phyloP scores from a whole-genome alignment of 768 basidiomycete genomes.

The Tremella fuciformis region DNA sequence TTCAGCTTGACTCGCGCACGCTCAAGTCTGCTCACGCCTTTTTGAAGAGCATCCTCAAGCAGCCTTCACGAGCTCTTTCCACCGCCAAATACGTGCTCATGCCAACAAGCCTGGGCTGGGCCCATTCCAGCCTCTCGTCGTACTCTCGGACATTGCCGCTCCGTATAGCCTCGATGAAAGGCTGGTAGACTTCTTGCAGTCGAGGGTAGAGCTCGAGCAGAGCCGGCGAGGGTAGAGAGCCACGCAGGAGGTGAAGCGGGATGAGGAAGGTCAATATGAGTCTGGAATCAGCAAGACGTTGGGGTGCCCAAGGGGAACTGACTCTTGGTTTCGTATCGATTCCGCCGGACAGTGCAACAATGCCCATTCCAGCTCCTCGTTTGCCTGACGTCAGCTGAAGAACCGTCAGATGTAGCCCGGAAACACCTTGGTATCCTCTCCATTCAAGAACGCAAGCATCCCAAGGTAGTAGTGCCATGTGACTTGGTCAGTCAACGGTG shows the following conservation, averaged over 20 bases:
- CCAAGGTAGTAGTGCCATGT: conserved; percentile 93
- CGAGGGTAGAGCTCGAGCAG: conserved; percentile 72
- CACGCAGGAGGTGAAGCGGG: conserved; percentile 80
- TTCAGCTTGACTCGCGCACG: not conserved
- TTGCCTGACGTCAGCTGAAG: conserved; percentile 59
- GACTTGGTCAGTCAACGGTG: conserved; percentile 83
- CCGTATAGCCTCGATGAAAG: conserved; percentile 77
- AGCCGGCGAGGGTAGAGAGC: conserved; percentile 72
- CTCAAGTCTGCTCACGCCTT: conserved; percentile 50
- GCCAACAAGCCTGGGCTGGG: conserved; percentile 72
- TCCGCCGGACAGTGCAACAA: conserved; percentile 75
- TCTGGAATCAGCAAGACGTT: conserved; percentile 54
- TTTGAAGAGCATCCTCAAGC: conserved; percentile 72
- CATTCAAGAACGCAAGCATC: conserved; percentile 88
- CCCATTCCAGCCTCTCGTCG: conserved; percentile 68
- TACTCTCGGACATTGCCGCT: conserved; percentile 74
- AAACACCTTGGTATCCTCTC: conserved; percentile 76
- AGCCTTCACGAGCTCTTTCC: conserved; percentile 83
- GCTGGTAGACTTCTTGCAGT: conserved; percentile 68
- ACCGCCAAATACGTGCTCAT: conserved; percentile 81
- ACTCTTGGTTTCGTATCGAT: conserved; percentile 79
- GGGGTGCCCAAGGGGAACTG: conserved; percentile 38
- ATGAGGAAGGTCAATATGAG: conserved; percentile 88
- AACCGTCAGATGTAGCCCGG: not conserved
- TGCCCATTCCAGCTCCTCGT: conserved; percentile 79